A percentile compares a stretch with the other conserved stretches of the same genome.
Conservation (phyloP, 2,329 filamentous ascomycete genomes). For the Sclerotinia subarctica region DNA sequence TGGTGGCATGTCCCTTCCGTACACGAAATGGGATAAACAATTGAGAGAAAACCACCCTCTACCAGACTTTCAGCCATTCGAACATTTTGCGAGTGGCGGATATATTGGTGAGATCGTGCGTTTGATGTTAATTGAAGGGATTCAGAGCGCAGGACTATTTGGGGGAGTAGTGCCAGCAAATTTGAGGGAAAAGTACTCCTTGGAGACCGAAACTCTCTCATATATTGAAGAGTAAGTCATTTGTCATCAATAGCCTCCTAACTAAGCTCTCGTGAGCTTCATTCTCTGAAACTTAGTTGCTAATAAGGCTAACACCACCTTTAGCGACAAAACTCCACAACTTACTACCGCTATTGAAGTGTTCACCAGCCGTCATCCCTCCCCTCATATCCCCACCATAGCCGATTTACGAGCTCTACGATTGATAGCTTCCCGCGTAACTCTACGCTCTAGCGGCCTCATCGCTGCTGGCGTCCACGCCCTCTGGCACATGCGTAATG, state of each 20-base stretch:
- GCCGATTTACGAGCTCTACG: slow-evolving; percentile 53
- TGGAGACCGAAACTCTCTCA: slow-evolving; percentile 60
- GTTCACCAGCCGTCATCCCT: slow-evolving; percentile 51
- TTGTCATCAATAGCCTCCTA: too few relatives aligned
- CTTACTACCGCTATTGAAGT: slow-evolving; percentile 42
- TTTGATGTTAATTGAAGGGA: slow-evolving; percentile 56
- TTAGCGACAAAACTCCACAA: slow-evolving; percentile 29
- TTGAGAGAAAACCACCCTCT: slow-evolving; percentile 52
- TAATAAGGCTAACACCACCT: slow-evolving; percentile 10
- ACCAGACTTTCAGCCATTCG: slow-evolving; percentile 60
- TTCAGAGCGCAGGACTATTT: slow-evolving; percentile 52
- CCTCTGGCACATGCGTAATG: slow-evolving; percentile 54
- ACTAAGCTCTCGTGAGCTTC: not conserved
- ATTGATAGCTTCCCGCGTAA: slow-evolving; percentile 52
- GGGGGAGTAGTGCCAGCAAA: slow-evolving; percentile 56
- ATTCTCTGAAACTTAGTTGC: not conserved
- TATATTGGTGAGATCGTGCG: slow-evolving; percentile 66
- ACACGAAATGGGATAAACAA: slow-evolving; percentile 58
- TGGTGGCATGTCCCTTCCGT: slow-evolving; percentile 54
- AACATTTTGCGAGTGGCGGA: slow-evolving; percentile 61
- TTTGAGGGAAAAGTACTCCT: slow-evolving; percentile 51
- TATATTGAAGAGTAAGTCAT: slow-evolving; percentile 49
- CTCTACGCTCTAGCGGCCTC: slow-evolving; percentile 56
- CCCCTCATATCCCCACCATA: slow-evolving; percentile 43
- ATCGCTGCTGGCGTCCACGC: slow-evolving; percentile 58